Evolutionary conservation across 2,329 filamentous ascomycete genomes (phyloP).

Genomic region (Byssothecium circinans): DNA sequence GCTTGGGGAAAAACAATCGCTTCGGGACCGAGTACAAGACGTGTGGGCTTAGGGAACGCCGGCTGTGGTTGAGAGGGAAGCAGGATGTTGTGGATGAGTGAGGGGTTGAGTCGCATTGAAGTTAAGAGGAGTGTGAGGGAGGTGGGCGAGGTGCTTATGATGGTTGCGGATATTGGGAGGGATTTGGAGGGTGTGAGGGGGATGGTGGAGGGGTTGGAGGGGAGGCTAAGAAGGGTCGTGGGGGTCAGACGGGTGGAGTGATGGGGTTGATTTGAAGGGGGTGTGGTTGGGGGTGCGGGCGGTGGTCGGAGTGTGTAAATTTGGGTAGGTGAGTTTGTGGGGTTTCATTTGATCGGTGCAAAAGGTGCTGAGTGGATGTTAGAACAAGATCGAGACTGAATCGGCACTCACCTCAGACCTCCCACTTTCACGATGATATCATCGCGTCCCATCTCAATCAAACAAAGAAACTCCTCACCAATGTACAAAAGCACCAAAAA

Average conservation of each 20-base stretch:
- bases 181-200: conserved; percentile 22
- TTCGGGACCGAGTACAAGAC: conserved; percentile 35
- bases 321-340: too few relatives aligned
- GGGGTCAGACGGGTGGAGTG: conserved; percentile 25
- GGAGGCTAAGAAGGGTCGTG: conserved; percentile 24
- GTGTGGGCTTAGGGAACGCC: conserved; percentile 38
- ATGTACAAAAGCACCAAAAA: too few relatives aligned
- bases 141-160: conserved; percentile 25
- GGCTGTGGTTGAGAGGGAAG: conserved; percentile 44
- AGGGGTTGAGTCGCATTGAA: conserved; percentile 42
- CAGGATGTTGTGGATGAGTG: conserved; percentile 41
- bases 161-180: conserved; percentile 21
- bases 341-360: too few relatives aligned
- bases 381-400: too few relatives aligned
- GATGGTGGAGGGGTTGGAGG: conserved; percentile 15
- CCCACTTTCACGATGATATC: too few relatives aligned
- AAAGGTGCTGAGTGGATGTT: too few relatives aligned
- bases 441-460: too few relatives aligned
- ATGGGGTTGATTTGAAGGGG: not conserved
- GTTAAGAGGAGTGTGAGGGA: conserved; percentile 41
- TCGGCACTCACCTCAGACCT: too few relatives aligned
- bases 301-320: too few relatives aligned
- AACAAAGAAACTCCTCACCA: too few relatives aligned
- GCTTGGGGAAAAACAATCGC: conserved; percentile 26
- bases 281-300: too few relatives aligned